Base-by-base conservation (phyloP, 2,329 filamentous ascomycete species). In the Paradendryphiella salina region DNA sequence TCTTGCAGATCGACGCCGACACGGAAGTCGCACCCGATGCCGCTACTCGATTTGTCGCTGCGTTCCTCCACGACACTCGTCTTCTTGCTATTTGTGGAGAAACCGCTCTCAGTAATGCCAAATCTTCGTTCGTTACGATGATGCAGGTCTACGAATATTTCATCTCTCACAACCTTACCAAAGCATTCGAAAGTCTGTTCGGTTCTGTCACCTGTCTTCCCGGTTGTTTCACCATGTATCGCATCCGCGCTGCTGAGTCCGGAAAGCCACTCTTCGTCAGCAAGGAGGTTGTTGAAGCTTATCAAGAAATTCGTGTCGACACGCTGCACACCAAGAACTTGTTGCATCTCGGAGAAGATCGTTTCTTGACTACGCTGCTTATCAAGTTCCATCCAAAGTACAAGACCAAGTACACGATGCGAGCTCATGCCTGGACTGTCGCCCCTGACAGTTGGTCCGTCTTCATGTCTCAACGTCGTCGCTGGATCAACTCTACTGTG, bases 91-190 rank as follows among this genome's bases (percentile, higher is more conserved):
- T 94, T 40, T 99, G 94, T 69, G 94, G 94, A 76, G 94, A 99
- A 76, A 99, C 94, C 0, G 88, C 88, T 13, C 80, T 99, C 39
- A 92, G 87, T 57, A 99, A 99, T 70, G 89, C 91, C 53, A 96
- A 96, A 74, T 82, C 88, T 5, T 96, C 93, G 1, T 90, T 95
- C 69, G 85, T 96, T 61, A 99, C 94, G 43, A 97, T 97, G 93
- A 99, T 99, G 72, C 94, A 99, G 76, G 93, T 99, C 28, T 99
- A 97, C 80, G 93, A 99, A 76, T 99, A 99, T 81, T 99, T 92
- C 79, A 99, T 99, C 67, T 97, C 93, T 43, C 93, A 99, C 80
- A 96, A 97, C 73, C 77, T 99, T 63, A 87, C 89, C 63, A 97
- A 99, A 78, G 94, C 93, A 10, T 99, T 99, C 73, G 93, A 97